Evolutionary conservation across 1,139 yeast genomes (phyloP).

Genomic region (Scheffersomyces illinoinensis): DNA sequence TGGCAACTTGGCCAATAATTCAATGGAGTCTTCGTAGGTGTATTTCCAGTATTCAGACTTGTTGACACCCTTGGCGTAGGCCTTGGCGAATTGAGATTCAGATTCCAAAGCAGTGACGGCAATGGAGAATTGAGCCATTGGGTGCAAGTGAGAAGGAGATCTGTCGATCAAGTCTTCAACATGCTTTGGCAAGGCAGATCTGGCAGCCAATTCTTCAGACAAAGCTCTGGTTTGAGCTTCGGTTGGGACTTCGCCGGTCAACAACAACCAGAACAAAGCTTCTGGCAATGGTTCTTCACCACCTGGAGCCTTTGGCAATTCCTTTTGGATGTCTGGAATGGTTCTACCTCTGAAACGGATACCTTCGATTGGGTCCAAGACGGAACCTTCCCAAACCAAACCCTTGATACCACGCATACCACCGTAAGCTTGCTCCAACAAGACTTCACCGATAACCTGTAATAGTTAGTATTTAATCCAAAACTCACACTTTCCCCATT

Average conservation of each 20-base stretch:
- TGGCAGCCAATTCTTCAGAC: conserved; percentile 81
- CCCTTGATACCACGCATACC: conserved; percentile 99
- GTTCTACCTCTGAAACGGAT: conserved; percentile 98
- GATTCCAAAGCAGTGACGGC: conserved; percentile 91
- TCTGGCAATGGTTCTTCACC: conserved; percentile 87
- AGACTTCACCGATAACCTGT: conserved; percentile 83
- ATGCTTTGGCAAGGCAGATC: conserved; percentile 83
- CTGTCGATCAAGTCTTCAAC: conserved; percentile 80
- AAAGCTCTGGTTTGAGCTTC: conserved; percentile 72
- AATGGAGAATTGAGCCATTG: conserved; percentile 96
- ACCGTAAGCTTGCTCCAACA: conserved; percentile 96
- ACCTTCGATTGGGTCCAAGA: conserved; percentile 96
- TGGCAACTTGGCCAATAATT: conserved; percentile 89
- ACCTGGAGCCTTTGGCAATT: conserved; percentile 91
- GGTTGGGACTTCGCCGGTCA: conserved; percentile 89
- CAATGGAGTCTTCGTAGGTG: conserved; percentile 87
- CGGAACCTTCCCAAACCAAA: conserved; percentile 99
- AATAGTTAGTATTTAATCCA: conserved; percentile 4
- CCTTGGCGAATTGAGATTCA: conserved; percentile 87
- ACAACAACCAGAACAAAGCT: conserved; percentile 87
- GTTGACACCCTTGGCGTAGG: conserved; percentile 85
- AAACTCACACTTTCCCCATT: background rate
- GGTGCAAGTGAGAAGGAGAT: conserved; percentile 86
- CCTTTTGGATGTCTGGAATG: conserved; percentile 91
- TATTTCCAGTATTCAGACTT: conserved; percentile 91